Evolutionary conservation across 2,329 filamentous ascomycete genomes (phyloP), one percentile per base, ranked within the genome.

Genomic region (Huntiella moniliformis): DNA sequence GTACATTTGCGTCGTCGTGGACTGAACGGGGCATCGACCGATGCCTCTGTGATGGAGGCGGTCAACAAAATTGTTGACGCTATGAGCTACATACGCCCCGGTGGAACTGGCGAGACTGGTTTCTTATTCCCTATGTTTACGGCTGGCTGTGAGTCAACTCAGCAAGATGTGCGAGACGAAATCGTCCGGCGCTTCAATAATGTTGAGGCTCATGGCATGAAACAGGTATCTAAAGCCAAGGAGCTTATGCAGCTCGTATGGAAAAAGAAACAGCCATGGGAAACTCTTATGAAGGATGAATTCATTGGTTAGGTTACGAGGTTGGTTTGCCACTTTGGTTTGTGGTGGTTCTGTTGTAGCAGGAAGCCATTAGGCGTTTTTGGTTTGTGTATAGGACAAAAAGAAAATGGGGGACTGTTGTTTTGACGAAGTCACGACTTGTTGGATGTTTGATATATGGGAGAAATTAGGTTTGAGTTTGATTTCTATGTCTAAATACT

Each of bases 61-160:
- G 74, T 87, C 4, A 59, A 65, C 34, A 68, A 73, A 50, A 79
- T 88, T 39, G 63, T 83, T 22, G 62, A 64, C 1, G 71, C 75
- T 31, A 63, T 88, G 50, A 65, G 66, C 16, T 71, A 70, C 34
- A 73, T 91, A 42, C 64, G 74, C 10, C 63, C 67, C 10, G 79
- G 80, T 4, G 77, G 77, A 28, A 76, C 75, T 12, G 81, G 82
- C 0, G 83, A 88, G 59, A 77, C 74, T 6, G 84, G 81, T 54
- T 63, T 83, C 13, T 59, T 91, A 35, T 87, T 91, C 52, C 83
- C 84, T 0, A 76, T 91, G 62, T 91, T 91, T 59, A 82, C 81
- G 1, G 83, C 83, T 1, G 84, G 83, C 0, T 87, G 82, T 52
- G 81, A 91, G 57, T 74, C 77, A 1, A 63, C 63, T 46, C 70